These are phyloP conservation scores for Calocybe indica DNA, from an alignment of 768 basidiomycete genomes.

Conservation along the genomic window DNA sequence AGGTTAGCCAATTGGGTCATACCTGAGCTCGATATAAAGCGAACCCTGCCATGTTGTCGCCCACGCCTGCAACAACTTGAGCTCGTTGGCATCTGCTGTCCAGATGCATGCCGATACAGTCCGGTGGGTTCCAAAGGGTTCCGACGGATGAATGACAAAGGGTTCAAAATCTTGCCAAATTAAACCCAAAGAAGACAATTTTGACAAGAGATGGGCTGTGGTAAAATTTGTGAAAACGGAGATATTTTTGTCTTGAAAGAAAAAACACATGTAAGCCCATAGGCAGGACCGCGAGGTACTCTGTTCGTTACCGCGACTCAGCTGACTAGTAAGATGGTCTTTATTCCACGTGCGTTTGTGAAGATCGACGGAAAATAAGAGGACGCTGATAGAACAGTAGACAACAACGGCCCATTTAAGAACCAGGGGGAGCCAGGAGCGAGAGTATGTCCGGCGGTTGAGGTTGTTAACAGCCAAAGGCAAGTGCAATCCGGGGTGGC, in stretches of 20 bases:
- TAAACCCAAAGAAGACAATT: conserved; percentile 24
- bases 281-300: no score
- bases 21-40: not conserved
- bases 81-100: conserved; percentile 26
- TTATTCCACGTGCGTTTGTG: conserved; percentile 13
- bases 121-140: conserved; percentile 3
- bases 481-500: no score
- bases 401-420: conserved; percentile 24
- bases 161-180: conserved; percentile 25
- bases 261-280: not conserved
- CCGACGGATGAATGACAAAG: conserved; percentile 22
- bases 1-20: not conserved
- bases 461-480: no score
- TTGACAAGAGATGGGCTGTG: conserved; percentile 25
- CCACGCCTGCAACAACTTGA: conserved; percentile 31
- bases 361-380: conserved; percentile 27
- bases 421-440: no score
- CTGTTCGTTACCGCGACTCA: no score
- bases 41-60: conserved; percentile 38
- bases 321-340: no score
- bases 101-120: conserved; percentile 46
- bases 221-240: conserved; percentile 20
- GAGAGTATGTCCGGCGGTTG: no score
- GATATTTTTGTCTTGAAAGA: conserved; percentile 8
- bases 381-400: conserved; percentile 37